Evolutionary conservation across 179 eudicot species (phyloP).

Genomic region (Nepenthes alata): DNA sequence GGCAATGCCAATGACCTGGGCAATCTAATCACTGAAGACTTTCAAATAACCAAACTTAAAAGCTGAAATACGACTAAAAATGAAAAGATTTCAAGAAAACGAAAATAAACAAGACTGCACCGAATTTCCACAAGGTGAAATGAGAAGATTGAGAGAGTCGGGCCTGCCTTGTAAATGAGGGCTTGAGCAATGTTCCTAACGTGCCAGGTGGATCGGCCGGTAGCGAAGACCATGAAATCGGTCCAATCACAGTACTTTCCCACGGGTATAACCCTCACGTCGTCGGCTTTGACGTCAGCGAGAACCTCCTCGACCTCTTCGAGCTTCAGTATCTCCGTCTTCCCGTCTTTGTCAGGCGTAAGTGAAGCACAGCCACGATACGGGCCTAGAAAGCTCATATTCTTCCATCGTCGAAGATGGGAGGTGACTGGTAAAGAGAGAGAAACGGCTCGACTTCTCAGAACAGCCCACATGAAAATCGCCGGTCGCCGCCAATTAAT

Average conservation of each 20-base stretch:
- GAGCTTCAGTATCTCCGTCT: conserved; percentile 41
- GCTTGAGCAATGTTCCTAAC: conserved; percentile 83
- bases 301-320: conserved; percentile 67
- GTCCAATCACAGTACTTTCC: conserved; percentile 44
- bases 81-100: background rate
- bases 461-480: conserved; percentile 23
- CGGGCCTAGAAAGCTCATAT: conserved; percentile 3
- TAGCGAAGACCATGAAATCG: conserved; percentile 77
- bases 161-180: conserved; percentile 51
- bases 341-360: conserved; percentile 21
- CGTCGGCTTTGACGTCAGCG: conserved; percentile 64
- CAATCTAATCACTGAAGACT: no score
- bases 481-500: background rate
- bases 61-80: background rate
- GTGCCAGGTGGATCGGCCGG: conserved; percentile 86
- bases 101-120: no score
- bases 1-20: no score
- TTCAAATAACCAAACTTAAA: background rate
- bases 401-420: conserved; percentile 13
- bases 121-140: background rate
- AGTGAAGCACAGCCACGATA: conserved; percentile 10
- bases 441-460: conserved; percentile 21
- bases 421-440: conserved; percentile 8
- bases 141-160: background rate
- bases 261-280: conserved; percentile 53